Base-by-base conservation (phyloP, 2,329 filamentous ascomycete genomes). In the Fonsecaea multimorphosa region DNA sequence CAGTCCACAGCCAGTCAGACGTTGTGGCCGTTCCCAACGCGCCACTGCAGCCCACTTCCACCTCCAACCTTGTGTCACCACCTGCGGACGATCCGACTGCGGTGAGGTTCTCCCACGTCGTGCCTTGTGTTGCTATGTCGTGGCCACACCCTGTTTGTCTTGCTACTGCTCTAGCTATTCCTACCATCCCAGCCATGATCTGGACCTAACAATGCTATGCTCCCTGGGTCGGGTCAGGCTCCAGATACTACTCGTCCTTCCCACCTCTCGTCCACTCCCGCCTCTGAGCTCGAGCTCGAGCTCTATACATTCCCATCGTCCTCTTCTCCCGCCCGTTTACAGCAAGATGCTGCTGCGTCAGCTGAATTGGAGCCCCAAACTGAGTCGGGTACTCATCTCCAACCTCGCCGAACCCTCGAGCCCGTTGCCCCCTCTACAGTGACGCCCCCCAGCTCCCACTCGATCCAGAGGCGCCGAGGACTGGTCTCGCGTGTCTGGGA, bases 341-440 rank as follows among this genome's bases (percentile, higher is more conserved):
- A 58, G 46, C 67, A 69, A 69, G 56, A 69, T 69, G 67, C 62
- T 61, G 52, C 52, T 58, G 59, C 14, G 38, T 29, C 52, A 34
- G 61, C 56, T 46, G 55, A 58, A 31, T 49, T 49, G 52, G 65
- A 61, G 51, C 52, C 59, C 58, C 58, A 58, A 38, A 58, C 34
- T 46, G 53, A 49, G 31, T 29, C 62, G 65, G 65, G 64, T 44
- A 46, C 38, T 57, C 40, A 52, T 53, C 63, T 61, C 54, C 64
- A 63, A 22, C 58, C 32, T 61, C 64, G 27, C 36, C 29, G 51
- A 44, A 19, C 34, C 34, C 32, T 51, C 57, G 19, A 64, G 14
- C 44, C 58, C 36, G 44, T 51, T 65, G 54, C 52, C 49, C 24
- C 44, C 4, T 44, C 61, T n/a, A 12, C 68, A 61, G 51, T 61